phyloP scores from a whole-genome alignment of 208 protist genomes.

The Leishmania amazonensis region DNA sequence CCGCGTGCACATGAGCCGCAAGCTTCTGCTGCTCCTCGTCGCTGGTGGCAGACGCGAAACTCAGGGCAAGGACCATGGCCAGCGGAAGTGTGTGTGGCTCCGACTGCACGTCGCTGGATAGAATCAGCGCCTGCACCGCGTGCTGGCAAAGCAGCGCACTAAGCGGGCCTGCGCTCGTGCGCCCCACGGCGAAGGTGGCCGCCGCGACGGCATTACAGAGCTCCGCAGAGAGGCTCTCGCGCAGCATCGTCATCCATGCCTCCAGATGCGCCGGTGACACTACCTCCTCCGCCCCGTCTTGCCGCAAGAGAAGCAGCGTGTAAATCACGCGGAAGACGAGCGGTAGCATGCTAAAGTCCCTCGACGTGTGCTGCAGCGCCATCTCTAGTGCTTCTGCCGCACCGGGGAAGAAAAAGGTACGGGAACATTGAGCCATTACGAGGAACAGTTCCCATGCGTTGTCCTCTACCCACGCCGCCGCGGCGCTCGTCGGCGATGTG shows the following conservation, averaged over 20 bases:
- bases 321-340: conserved; percentile 48
- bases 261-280: conserved; percentile 25
- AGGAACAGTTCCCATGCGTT: conserved; percentile 81
- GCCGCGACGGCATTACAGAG: conserved; percentile 34
- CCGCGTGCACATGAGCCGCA: conserved; percentile 4
- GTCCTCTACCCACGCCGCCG: conserved; percentile 79
- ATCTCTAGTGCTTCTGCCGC: conserved; percentile 45
- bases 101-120: conserved; percentile 47
- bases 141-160: conserved; percentile 23
- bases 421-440: conserved; percentile 42
- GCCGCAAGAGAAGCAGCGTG: conserved; percentile 54
- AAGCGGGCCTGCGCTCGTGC: conserved; percentile 26
- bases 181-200: conserved; percentile 30
- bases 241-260: conserved; percentile 34
- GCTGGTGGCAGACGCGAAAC: conserved; percentile 2
- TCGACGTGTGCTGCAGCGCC: conserved; percentile 46
- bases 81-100: conserved; percentile 28
- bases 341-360: conserved; percentile 60
- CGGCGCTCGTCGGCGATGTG: conserved; percentile 34
- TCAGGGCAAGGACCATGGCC: conserved; percentile 12
- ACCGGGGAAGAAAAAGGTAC: conserved; percentile 13
- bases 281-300: conserved; percentile 27
- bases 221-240: conserved; percentile 36
- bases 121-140: conserved; percentile 15
- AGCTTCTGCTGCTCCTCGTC: conserved; percentile 12